Percentiles rank a stretch among this genome's conserved stretches.
phyloP scores from a whole-genome alignment of 2,329 filamentous ascomycete species.

The Neopestalotiopsis rosae region DNA sequence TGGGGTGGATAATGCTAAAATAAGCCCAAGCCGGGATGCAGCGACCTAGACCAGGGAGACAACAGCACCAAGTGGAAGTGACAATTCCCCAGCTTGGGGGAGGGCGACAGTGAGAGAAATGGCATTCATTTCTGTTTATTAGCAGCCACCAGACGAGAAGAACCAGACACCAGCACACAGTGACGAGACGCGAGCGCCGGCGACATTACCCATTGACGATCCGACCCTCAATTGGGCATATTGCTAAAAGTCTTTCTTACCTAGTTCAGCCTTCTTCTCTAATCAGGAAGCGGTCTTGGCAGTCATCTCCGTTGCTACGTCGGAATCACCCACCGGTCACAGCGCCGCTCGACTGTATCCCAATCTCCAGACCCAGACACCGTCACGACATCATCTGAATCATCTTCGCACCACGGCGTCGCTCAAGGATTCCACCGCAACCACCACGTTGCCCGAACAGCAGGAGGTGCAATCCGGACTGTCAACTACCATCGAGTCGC shows the following conservation, averaged over 20 bases:
- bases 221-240: neutral
- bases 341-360: slow-evolving; percentile 10
- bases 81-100: neutral
- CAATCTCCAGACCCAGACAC: slow-evolving; percentile 5
- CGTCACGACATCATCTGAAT: neutral
- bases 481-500: slow-evolving; percentile 47
- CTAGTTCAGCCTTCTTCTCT: neutral
- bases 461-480: slow-evolving; percentile 50
- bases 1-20: slow-evolving; percentile 10
- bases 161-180: too few relatives aligned
- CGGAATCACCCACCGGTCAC: slow-evolving; percentile 2
- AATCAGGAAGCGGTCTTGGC: neutral
- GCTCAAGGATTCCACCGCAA: slow-evolving; percentile 23
- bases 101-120: neutral
- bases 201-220: neutral
- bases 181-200: neutral
- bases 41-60: slow-evolving; percentile 5
- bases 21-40: slow-evolving; percentile 8
- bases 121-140: neutral
- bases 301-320: slow-evolving; percentile 8
- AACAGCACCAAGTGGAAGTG: neutral
- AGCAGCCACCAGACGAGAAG: neutral
- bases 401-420: slow-evolving; percentile 17
- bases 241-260: neutral
- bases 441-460: slow-evolving; percentile 55